These are phyloP conservation scores for Silybum marianum DNA, from an alignment of 129 eudicot species.

Conservation along the genomic window DNA sequence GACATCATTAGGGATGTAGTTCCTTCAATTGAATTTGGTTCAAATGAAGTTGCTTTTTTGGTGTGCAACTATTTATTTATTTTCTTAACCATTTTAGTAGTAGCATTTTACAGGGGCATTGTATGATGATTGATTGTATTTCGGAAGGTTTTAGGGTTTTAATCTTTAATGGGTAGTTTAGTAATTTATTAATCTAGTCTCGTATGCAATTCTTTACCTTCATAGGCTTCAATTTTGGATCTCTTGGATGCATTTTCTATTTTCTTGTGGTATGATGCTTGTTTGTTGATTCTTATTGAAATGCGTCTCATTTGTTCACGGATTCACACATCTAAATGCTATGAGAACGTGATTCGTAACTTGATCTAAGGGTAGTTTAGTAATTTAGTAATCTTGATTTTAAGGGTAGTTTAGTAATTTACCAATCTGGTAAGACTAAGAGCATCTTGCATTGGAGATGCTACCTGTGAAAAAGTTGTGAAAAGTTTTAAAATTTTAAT, in stretches of 20 bases:
- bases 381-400: too few relatives aligned
- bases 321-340: neutral
- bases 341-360: neutral
- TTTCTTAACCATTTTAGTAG: neutral
- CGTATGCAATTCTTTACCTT: too few relatives aligned
- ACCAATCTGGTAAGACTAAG: too few relatives aligned
- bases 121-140: neutral
- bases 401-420: too few relatives aligned
- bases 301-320: neutral
- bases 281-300: neutral
- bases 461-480: too few relatives aligned
- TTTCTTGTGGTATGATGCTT: neutral
- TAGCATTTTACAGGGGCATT: neutral
- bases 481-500: too few relatives aligned
- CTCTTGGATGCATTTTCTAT: neutral
- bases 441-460: too few relatives aligned
- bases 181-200: neutral
- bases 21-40: slow-evolving; percentile 15
- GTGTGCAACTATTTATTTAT: neutral
- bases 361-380: neutral
- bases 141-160: neutral
- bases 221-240: too few relatives aligned
- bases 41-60: slow-evolving; percentile 11
- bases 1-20: slow-evolving; percentile 9
- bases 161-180: neutral